phyloP scores from a whole-genome alignment of 2,329 filamentous ascomycete genomes.

The Talaromyces funiculosus region DNA sequence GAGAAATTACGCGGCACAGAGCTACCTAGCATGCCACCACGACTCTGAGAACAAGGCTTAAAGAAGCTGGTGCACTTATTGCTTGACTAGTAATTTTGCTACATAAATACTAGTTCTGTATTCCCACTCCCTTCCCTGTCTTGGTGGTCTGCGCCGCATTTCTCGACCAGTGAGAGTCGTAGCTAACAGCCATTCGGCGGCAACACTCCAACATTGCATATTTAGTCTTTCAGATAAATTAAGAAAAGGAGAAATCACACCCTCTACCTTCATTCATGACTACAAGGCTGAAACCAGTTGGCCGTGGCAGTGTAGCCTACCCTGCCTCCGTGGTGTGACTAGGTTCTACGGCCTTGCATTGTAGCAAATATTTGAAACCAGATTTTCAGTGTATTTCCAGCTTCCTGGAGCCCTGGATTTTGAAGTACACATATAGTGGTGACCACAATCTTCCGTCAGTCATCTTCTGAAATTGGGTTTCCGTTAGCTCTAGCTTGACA shows the following conservation, averaged over 20 bases:
- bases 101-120: neutral
- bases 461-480: neutral
- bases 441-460: neutral
- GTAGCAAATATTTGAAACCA: neutral
- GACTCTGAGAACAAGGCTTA: neutral
- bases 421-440: neutral
- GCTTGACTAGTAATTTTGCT: neutral
- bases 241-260: neutral
- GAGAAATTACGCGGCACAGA: neutral
- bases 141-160: neutral
- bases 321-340: neutral
- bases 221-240: neutral
- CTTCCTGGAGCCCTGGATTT: neutral
- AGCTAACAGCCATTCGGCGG: neutral
- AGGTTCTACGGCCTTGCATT: neutral
- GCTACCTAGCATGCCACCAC: neutral
- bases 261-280: neutral
- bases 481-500: neutral
- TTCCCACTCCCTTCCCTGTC: conserved; percentile 12
- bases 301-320: neutral
- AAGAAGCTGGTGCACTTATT: neutral
- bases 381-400: neutral
- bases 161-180: neutral
- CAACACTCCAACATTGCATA: neutral
- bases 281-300: neutral